These are phyloP conservation scores for Aspergillus ustus DNA, from an alignment of 2,329 filamentous ascomycete genomes.

Conservation along the genomic window DNA sequence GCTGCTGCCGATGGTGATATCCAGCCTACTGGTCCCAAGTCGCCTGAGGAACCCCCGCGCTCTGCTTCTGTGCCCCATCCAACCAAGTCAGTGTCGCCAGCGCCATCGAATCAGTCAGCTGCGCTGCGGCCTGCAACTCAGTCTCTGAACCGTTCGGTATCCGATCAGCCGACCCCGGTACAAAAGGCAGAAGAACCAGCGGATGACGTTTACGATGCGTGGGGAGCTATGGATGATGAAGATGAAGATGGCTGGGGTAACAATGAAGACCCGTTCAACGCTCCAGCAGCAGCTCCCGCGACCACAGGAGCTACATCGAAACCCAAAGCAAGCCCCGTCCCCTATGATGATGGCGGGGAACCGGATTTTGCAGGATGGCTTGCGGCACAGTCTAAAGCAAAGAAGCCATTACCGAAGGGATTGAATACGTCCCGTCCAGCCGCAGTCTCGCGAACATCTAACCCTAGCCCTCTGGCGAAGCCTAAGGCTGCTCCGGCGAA, in stretches of 20 bases:
- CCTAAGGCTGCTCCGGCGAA: conserved; percentile 60
- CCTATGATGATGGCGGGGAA: conserved; percentile 82
- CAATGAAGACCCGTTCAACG: conserved; percentile 47
- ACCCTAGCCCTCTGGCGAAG: conserved; percentile 46
- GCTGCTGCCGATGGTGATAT: conserved; percentile 86
- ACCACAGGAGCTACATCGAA: conserved; percentile 33
- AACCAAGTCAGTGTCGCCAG: conserved; percentile 36
- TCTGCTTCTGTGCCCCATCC: conserved; percentile 56
- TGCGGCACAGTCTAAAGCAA: conserved; percentile 80
- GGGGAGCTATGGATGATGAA: conserved; percentile 70
- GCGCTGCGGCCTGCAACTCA: conserved; percentile 31
- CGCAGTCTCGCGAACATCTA: conserved; percentile 44
- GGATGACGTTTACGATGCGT: conserved; percentile 70
- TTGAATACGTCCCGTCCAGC: conserved; percentile 64
- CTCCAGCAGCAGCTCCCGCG: conserved; percentile 32
- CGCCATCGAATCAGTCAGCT: conserved; percentile 27
- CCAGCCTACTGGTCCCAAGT: conserved; percentile 58
- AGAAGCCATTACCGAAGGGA: conserved; percentile 81
- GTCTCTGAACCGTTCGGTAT: conserved; percentile 45
- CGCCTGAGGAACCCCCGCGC: conserved; percentile 48
- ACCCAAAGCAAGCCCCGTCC: conserved; percentile 46
- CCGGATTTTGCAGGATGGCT: conserved; percentile 97
- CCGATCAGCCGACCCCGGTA: conserved; percentile 44
- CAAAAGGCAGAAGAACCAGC: conserved; percentile 58
- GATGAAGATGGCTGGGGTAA: conserved; percentile 55